phyloP scores from a whole-genome alignment of 768 basidiomycete genomes.

The Collybiopsis confluens region DNA sequence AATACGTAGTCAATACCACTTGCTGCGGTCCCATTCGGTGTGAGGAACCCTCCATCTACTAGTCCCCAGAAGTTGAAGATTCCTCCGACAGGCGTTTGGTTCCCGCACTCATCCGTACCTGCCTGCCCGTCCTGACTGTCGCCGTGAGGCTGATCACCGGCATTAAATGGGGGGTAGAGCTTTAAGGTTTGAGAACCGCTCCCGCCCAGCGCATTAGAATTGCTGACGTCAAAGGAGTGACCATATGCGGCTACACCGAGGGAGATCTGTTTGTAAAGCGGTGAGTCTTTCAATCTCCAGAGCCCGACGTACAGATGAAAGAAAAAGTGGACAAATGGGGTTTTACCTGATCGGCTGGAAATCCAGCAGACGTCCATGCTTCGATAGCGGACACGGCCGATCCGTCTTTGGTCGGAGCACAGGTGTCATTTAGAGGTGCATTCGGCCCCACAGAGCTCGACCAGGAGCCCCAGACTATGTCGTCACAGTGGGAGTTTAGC shows the following conservation, averaged over 20 bases:
- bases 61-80: slow-evolving; percentile 61
- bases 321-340: neutral
- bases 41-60: slow-evolving; percentile 51
- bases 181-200: slow-evolving; percentile 32
- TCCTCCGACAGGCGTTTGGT: slow-evolving; percentile 27
- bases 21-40: slow-evolving; percentile 37
- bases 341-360: slow-evolving; percentile 48
- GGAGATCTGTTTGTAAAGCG: no score
- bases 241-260: slow-evolving; percentile 82
- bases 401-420: slow-evolving; percentile 58
- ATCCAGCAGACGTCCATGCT: slow-evolving; percentile 71
- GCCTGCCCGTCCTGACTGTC: slow-evolving; percentile 4
- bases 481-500: no score
- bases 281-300: no score
- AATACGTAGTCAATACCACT: slow-evolving; percentile 50
- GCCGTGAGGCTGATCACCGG: slow-evolving; percentile 31
- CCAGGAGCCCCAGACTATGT: slow-evolving; percentile 34
- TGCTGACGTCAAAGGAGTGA: slow-evolving; percentile 57
- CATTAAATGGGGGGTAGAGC: slow-evolving; percentile 48
- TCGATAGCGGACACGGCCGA: slow-evolving; percentile 70
- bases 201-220: slow-evolving; percentile 29
- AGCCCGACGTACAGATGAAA: no score
- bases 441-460: slow-evolving; percentile 68
- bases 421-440: slow-evolving; percentile 74
- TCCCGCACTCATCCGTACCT: slow-evolving; percentile 46